Evolutionary conservation across 352 stramenopile species (phyloP), one percentile per base, ranked within the genome.

Genomic region (Phytopythium cucurbitacearum): DNA sequence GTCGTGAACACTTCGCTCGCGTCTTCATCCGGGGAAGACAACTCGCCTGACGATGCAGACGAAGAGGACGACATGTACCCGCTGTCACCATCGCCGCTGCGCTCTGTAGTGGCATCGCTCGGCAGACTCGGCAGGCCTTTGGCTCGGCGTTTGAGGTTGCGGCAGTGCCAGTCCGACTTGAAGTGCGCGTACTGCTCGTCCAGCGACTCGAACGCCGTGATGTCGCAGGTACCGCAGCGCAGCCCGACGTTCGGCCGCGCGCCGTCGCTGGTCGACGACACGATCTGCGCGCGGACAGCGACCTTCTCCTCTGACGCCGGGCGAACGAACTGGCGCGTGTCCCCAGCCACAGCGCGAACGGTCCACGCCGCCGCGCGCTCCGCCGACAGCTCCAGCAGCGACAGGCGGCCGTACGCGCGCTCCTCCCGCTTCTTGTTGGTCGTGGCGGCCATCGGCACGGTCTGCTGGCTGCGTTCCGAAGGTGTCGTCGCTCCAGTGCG

Each of bases 121-220:
- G 63, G 62, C 28, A 83, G 52, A 59, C 77, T 70, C 9, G 65
- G 44, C 7, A 80, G 60, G 0, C 83, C 82, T 15, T 77, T 76
- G 13, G 69, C 82, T 46, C 77, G 71, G 51, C 83, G 80, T 55
- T 94, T 94, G 38, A 96, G 63, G 58, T 94, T 96, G 32, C 74
- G 59, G 44, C 83, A 84, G 60, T 96, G 87, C 50, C 68, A 83
- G 28, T 90, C 62, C 7, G 70, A 90, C 64, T 94, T 94, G 51
- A 93, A 95, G 52, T 96, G 87, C 50, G 64, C 59, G 58, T 94
- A 76, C 61, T 95, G 86, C 11, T 85, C 83, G n/a, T 93, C 67
- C 41, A 95, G 61, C 40, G 80, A 82, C 6, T 60, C 64, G 46
- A 96, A 96, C 16, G 62, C 33, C 7, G 67, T 34, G 15, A 91